Percentiles rank a stretch among this genome's conserved stretches.
These are phyloP conservation scores for Ophiostoma piceae DNA, from an alignment of 2,329 filamentous ascomycete genomes.

Conservation along the genomic window DNA sequence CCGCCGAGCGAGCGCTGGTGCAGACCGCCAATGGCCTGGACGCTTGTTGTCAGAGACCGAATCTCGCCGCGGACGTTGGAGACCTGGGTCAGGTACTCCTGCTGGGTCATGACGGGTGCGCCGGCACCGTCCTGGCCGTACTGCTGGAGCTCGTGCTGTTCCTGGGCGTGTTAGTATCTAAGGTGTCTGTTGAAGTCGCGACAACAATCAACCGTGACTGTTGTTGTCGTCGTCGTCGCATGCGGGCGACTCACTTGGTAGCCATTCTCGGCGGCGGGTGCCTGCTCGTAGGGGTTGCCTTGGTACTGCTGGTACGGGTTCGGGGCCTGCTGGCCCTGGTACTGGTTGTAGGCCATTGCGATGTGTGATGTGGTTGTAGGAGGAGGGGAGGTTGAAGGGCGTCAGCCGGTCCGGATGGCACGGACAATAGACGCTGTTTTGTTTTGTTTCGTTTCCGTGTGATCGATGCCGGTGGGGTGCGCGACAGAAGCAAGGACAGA, in stretches of 20 bases:
- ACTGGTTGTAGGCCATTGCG: conserved; percentile 57
- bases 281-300: conserved; percentile 60
- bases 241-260: conserved; percentile 36
- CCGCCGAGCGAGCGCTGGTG: conserved; percentile 68
- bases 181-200: not conserved
- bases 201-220: not conserved
- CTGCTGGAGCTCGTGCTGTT: conserved; percentile 51
- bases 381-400: not conserved
- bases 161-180: conserved; percentile 30
- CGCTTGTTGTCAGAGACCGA: conserved; percentile 58
- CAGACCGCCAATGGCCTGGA: conserved; percentile 61
- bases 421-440: not conserved
- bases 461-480: conserved; percentile 7
- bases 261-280: conserved; percentile 44
- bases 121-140: conserved; percentile 28
- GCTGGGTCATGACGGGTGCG: conserved; percentile 49
- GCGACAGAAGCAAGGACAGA: not conserved
- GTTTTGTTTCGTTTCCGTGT: not conserved
- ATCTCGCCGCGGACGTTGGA: conserved; percentile 64
- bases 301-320: conserved; percentile 30
- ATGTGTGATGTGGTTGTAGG: conserved; percentile 8
- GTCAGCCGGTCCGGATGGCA: conserved; percentile 13
- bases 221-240: not conserved
- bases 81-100: conserved; percentile 65
- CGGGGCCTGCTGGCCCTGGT: conserved; percentile 35